These are phyloP conservation scores for Henckelia pumila DNA, from an alignment of 257 asterid species.

Conservation along the genomic window DNA sequence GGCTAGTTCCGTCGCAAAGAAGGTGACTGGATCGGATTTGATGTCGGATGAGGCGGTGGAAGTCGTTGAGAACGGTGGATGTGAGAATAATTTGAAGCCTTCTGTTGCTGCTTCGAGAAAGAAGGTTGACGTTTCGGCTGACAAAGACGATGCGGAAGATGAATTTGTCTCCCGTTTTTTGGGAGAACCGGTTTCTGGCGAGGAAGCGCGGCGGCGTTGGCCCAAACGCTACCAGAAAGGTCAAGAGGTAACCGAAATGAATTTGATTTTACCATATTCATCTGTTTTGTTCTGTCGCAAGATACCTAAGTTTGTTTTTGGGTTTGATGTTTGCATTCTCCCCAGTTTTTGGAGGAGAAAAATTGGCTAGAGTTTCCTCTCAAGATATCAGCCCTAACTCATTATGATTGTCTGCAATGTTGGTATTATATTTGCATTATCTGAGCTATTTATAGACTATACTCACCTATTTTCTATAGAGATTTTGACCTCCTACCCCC, in stretches of 20 bases:
- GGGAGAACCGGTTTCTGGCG: slow-evolving; percentile 34
- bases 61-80: neutral
- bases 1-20: slow-evolving; percentile 3
- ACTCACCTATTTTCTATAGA: too few relatives aligned
- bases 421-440: too few relatives aligned
- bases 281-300: neutral
- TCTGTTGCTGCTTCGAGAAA: neutral
- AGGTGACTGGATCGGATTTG: neutral
- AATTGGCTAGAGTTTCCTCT: too few relatives aligned
- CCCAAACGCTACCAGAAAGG: slow-evolving; percentile 45
- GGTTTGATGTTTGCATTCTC: too few relatives aligned
- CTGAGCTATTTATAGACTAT: too few relatives aligned
- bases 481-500: too few relatives aligned
- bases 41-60: neutral
- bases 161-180: slow-evolving; percentile 19
- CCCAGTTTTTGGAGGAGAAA: too few relatives aligned
- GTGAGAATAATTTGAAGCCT: neutral
- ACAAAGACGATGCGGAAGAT: slow-evolving; percentile 20
- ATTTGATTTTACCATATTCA: neutral
- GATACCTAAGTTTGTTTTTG: neutral
- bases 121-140: neutral
- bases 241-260: neutral
- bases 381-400: too few relatives aligned
- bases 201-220: slow-evolving; percentile 54
- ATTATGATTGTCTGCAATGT: too few relatives aligned